Evolutionary conservation across 1,284 basidiomycete genomes (phyloP).

Genomic region (Fistulinella cinereoalba): DNA sequence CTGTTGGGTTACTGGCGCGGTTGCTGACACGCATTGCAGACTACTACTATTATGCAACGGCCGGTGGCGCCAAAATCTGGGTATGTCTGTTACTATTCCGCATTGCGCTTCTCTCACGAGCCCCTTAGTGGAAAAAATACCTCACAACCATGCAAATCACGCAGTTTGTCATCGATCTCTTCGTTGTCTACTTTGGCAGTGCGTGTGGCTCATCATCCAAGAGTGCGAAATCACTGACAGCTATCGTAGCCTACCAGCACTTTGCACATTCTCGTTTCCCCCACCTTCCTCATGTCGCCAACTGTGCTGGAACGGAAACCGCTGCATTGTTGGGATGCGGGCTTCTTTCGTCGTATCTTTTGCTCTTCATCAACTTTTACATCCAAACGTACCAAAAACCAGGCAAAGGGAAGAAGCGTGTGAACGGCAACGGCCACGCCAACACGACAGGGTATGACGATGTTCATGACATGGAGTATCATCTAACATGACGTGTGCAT

Average conservation of each 20-base stretch:
- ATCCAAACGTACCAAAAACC: slow-evolving; percentile 80
- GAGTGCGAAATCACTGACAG: slow-evolving; percentile 10
- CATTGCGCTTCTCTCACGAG: slow-evolving; percentile 1
- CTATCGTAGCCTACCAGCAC: slow-evolving; percentile 73
- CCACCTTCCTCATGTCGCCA: slow-evolving; percentile 65
- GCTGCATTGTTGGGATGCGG: slow-evolving; percentile 89
- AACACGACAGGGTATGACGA: slow-evolving; percentile 18
- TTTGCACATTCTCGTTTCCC: slow-evolving; percentile 66
- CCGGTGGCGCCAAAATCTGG: slow-evolving; percentile 94
- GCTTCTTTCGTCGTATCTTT: slow-evolving; percentile 86
- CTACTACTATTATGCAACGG: slow-evolving; percentile 97
- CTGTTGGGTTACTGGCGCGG: neutral
- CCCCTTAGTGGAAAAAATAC: slow-evolving; percentile 91
- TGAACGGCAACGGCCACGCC: slow-evolving; percentile 38
- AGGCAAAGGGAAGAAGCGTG: slow-evolving; percentile 38
- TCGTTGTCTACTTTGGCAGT: slow-evolving; percentile 92
- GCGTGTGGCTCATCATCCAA: slow-evolving; percentile 38
- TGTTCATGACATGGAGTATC: neutral
- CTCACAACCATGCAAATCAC: slow-evolving; percentile 94
- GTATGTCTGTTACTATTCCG: slow-evolving; percentile 44
- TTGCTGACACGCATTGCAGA: slow-evolving; percentile 45
- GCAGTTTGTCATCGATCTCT: slow-evolving; percentile 91
- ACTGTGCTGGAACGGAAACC: slow-evolving; percentile 86
- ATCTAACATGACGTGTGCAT: slow-evolving; percentile 1
- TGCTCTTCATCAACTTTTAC: slow-evolving; percentile 91